Evolutionary conservation across 768 basidiomycete genomes (phyloP).

Genomic region (Favolaschia claudopus): DNA sequence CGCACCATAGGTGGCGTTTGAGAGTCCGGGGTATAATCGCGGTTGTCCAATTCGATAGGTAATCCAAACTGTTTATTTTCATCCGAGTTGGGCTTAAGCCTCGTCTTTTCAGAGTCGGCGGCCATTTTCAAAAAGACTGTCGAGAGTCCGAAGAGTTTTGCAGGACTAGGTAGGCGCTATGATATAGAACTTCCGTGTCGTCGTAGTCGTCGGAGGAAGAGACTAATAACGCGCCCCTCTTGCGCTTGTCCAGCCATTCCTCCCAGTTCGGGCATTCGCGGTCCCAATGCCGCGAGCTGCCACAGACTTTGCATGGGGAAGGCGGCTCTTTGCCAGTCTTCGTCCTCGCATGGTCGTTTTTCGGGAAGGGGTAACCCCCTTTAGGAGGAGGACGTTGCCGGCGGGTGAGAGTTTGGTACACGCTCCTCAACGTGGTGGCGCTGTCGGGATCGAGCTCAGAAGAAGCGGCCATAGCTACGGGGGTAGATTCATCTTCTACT

Average conservation of each 20-base stretch:
- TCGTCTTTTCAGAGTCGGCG: no score
- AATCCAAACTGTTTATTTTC: no score
- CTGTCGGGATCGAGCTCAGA: no score
- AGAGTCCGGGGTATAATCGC: no score
- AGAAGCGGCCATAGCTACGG: not conserved
- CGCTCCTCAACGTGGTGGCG: not conserved
- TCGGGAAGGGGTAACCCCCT: not conserved
- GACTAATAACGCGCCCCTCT: not conserved
- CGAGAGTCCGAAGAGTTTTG: not conserved
- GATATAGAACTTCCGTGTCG: not conserved
- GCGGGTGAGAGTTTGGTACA: not conserved
- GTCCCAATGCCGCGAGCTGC: slow-evolving; percentile 1
- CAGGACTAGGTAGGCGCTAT: not conserved
- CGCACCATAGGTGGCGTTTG: no score
- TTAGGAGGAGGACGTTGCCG: not conserved
- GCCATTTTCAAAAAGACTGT: not conserved
- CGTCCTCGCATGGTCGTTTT: not conserved
- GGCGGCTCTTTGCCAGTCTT: not conserved
- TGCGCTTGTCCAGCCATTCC: not conserved
- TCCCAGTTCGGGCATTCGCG: slow-evolving; percentile 2
- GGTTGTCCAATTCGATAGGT: not conserved
- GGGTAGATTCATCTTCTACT: not conserved
- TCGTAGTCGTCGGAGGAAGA: not conserved
- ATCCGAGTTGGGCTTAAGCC: no score
- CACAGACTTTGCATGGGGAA: slow-evolving; percentile 4